Evolutionary conservation across 305 asterid genomes (phyloP).

Genomic region (Rubia balearica): DNA sequence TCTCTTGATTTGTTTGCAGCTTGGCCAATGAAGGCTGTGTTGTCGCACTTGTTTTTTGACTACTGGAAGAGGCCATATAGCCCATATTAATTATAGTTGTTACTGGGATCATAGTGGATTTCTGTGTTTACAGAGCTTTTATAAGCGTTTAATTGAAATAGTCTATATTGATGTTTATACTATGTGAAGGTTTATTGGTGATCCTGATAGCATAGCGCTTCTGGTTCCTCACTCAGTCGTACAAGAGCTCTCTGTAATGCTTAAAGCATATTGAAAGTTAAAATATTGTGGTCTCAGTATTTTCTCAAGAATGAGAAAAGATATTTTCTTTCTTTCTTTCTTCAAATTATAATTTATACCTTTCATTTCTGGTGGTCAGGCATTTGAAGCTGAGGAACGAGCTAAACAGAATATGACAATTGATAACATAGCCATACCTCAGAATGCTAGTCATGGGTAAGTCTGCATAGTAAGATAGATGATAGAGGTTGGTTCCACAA

Average conservation of each 20-base stretch:
- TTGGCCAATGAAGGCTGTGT: not conserved
- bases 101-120: not conserved
- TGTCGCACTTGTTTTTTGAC: not conserved
- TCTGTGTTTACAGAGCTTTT: not conserved
- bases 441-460: slow-evolving; percentile 76
- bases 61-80: not conserved
- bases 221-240: not conserved
- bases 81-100: too few relatives aligned
- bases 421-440: slow-evolving; percentile 57
- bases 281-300: not conserved
- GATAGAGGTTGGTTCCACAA: not conserved
- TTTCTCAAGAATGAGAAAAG: not conserved
- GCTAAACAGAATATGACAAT: slow-evolving; percentile 56
- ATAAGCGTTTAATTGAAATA: not conserved
- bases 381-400: slow-evolving; percentile 80
- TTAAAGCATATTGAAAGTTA: not conserved
- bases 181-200: not conserved
- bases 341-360: not conserved
- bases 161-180: not conserved
- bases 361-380: slow-evolving; percentile 35
- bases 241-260: not conserved
- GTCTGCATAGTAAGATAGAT: slow-evolving; percentile 22
- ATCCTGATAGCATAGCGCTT: not conserved
- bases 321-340: not conserved
- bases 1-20: not conserved